A percentile compares a stretch with the other conserved stretches of the same genome.
Evolutionary conservation across 2,329 filamentous ascomycete genomes (phyloP).

Genomic region (Pseudogymnoascus verrucosus): DNA sequence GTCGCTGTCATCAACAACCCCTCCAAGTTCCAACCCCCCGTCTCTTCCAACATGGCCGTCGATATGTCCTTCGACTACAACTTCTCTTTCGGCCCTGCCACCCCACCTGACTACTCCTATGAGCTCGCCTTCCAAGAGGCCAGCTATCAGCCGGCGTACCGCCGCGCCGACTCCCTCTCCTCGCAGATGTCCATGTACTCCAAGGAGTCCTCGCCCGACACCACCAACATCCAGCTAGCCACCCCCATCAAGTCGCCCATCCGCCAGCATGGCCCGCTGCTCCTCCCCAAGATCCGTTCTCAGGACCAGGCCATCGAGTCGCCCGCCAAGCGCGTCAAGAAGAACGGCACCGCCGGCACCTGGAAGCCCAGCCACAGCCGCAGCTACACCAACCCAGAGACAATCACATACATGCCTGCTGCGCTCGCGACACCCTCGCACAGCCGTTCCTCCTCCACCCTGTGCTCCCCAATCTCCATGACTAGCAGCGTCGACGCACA

Average conservation of each 20-base stretch:
- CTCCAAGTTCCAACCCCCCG: not conserved
- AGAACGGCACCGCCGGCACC: slow-evolving; percentile 38
- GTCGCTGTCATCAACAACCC: slow-evolving; percentile 15
- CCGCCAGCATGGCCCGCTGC: slow-evolving; percentile 67
- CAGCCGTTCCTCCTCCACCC: slow-evolving; percentile 23
- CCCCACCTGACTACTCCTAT: slow-evolving; percentile 46
- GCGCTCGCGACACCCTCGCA: slow-evolving; percentile 20
- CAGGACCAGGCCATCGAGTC: slow-evolving; percentile 73
- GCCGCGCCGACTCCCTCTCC: slow-evolving; percentile 39
- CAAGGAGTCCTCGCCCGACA: slow-evolving; percentile 60
- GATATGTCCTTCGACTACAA: slow-evolving; percentile 49
- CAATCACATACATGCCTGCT: slow-evolving; percentile 32
- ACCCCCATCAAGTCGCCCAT: slow-evolving; percentile 67
- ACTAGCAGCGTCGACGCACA: slow-evolving; percentile 32
- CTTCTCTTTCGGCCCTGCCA: slow-evolving; percentile 45
- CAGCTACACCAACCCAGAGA: slow-evolving; percentile 55
- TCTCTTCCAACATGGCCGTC: slow-evolving; percentile 33
- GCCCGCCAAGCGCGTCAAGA: slow-evolving; percentile 48
- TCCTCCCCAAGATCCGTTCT: slow-evolving; percentile 77
- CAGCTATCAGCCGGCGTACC: slow-evolving; percentile 34
- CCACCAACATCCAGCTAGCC: slow-evolving; percentile 57
- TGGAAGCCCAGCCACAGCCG: slow-evolving; percentile 43
- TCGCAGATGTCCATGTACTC: slow-evolving; percentile 61
- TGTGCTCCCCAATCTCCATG: slow-evolving; percentile 27
- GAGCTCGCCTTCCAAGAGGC: slow-evolving; percentile 50